A percentile compares a stretch with the other conserved stretches of the same genome.
Evolutionary conservation across 2,329 filamentous ascomycete species (phyloP).

Genomic region (Cryphonectria naterciae): DNA sequence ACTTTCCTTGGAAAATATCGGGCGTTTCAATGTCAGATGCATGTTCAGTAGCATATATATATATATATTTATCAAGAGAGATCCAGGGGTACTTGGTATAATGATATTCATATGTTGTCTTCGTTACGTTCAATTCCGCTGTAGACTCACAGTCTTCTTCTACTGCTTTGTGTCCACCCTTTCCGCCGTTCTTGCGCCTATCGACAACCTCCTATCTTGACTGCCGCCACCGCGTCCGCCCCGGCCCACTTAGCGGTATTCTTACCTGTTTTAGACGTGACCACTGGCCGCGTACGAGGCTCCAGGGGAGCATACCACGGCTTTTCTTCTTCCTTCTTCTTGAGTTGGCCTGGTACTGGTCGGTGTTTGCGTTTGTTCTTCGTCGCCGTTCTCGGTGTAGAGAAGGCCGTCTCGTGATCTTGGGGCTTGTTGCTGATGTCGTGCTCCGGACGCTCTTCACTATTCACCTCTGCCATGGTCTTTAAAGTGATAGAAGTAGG

Average conservation of each 20-base stretch:
- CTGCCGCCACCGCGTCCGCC: neutral
- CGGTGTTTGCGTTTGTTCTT: constrained; percentile 11
- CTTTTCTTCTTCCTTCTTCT: constrained; percentile 14
- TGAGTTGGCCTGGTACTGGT: constrained; percentile 23
- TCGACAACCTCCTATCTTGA: constrained; percentile 11
- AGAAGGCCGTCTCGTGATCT: neutral
- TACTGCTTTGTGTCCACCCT: neutral
- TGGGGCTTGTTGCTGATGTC: neutral
- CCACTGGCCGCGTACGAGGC: constrained; percentile 18
- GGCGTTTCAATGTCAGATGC: too few relatives aligned
- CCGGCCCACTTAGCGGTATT: constrained; percentile 9
- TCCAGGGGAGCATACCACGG: constrained; percentile 23
- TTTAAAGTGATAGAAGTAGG: neutral
- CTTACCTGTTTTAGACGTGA: constrained; percentile 22
- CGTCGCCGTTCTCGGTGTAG: neutral
- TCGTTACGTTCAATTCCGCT: neutral
- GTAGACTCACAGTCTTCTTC: neutral
- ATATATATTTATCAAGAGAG: neutral
- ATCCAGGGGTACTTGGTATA: neutral
- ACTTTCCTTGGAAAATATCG: constrained; percentile 3
- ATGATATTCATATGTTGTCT: too few relatives aligned
- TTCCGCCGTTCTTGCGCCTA: neutral
- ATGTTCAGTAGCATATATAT: too few relatives aligned
- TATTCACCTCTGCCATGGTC: neutral
- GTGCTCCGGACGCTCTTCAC: neutral